Conservation (phyloP, 2,329 filamentous ascomycete species). For the Thelonectria discophora region DNA sequence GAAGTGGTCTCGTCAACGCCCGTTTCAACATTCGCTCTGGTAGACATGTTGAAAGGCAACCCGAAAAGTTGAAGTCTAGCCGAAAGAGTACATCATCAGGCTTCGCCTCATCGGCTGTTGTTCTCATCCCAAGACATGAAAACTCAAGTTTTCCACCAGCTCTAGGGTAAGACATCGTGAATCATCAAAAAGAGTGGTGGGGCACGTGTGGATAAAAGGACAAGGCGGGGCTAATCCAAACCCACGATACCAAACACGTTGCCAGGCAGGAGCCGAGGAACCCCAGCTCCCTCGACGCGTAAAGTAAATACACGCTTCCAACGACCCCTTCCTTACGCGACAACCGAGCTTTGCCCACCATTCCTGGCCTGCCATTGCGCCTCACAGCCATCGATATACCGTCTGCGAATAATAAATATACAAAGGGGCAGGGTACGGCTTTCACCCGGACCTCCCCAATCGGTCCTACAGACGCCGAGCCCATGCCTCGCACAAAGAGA, state of each 20-base stretch:
- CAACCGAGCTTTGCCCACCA: neutral
- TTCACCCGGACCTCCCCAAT: neutral
- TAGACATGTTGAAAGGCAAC: neutral
- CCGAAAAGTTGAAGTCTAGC: neutral
- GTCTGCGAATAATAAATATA: neutral
- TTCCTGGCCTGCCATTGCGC: neutral
- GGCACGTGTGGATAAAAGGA: neutral
- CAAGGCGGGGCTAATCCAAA: slow-evolving; percentile 18
- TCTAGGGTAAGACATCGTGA: slow-evolving; percentile 1
- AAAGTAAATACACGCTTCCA: slow-evolving; percentile 28
- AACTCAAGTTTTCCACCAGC: no score
- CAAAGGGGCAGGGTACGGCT: neutral
- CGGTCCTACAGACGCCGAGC: slow-evolving; percentile 16
- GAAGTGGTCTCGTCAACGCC: neutral
- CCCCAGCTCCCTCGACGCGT: slow-evolving; percentile 29
- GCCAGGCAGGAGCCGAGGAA: slow-evolving; percentile 1
- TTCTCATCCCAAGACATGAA: neutral
- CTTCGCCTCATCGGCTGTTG: neutral
- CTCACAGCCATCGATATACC: neutral
- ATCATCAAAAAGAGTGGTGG: neutral
- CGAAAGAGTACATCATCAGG: neutral
- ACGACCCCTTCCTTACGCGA: slow-evolving; percentile 2
- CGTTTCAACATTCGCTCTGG: slow-evolving; percentile 9
- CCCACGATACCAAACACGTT: slow-evolving; percentile 27
- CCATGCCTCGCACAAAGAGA: slow-evolving; percentile 54